Percentiles rank a stretch among this genome's conserved stretches.
Evolutionary conservation across 164 flowering plant genomes (phyloP).

Genomic region (Kingdonia uniflora): DNA sequence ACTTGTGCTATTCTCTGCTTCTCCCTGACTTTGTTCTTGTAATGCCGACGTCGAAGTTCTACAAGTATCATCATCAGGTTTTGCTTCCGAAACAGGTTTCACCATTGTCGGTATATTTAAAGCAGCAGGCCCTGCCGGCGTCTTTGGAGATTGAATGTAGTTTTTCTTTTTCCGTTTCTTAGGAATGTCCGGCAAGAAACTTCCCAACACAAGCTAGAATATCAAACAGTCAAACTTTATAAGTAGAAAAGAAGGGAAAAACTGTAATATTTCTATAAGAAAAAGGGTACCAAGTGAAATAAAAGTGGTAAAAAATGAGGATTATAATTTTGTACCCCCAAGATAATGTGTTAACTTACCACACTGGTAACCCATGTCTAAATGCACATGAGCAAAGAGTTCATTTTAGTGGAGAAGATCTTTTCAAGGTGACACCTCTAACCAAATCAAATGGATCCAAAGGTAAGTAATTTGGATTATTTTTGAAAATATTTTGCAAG

Average conservation of each 20-base stretch:
- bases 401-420: too few relatives aligned
- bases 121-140: conserved; percentile 15
- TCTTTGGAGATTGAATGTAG: conserved; percentile 17
- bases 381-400: too few relatives aligned
- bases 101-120: conserved; percentile 33
- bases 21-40: conserved; percentile 29
- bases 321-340: too few relatives aligned
- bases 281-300: too few relatives aligned
- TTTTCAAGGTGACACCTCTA: neutral
- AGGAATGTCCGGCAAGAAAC: conserved; percentile 47
- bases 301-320: too few relatives aligned
- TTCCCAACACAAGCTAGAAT: conserved; percentile 64
- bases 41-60: conserved; percentile 22
- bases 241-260: neutral
- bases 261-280: neutral
- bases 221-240: neutral
- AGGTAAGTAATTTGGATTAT: too few relatives aligned
- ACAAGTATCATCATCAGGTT: conserved; percentile 22
- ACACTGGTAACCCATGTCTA: too few relatives aligned
- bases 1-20: conserved; percentile 21
- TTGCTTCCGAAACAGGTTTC: conserved; percentile 40
- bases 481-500: too few relatives aligned
- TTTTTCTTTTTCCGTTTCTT: conserved; percentile 36
- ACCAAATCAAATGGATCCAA: neutral
- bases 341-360: too few relatives aligned